phyloP scores from a whole-genome alignment of 345 rosid species.

The Pugionium cornutum region DNA sequence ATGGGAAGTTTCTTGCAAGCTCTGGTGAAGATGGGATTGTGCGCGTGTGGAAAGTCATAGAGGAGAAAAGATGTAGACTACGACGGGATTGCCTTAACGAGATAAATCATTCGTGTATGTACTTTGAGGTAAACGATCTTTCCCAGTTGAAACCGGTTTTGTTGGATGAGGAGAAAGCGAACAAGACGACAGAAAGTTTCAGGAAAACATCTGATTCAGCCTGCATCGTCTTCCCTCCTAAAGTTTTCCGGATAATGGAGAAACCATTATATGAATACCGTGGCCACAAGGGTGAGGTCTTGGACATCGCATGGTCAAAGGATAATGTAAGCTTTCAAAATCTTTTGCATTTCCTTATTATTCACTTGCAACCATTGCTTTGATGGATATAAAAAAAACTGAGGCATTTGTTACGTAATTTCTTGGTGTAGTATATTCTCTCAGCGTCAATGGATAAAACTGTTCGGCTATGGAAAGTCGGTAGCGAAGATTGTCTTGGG shows the following conservation, averaged over 20 bases:
- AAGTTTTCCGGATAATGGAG: constrained; percentile 70
- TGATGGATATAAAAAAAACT: constrained; percentile 11
- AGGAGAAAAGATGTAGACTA: constrained; percentile 55
- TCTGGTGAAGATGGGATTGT: constrained; percentile 75
- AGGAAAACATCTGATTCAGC: constrained; percentile 74
- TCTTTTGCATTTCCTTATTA: not conserved
- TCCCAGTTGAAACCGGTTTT: constrained; percentile 66
- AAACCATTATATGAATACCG: constrained; percentile 64
- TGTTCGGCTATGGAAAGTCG: constrained; percentile 76
- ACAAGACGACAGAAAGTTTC: constrained; percentile 50
- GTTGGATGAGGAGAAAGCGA: constrained; percentile 53
- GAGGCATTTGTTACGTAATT: constrained; percentile 21
- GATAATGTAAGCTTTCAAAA: constrained; percentile 56
- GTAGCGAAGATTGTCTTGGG: constrained; percentile 55
- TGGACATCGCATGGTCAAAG: constrained; percentile 82
- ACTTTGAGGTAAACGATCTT: constrained; percentile 64
- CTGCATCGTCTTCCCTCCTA: constrained; percentile 71
- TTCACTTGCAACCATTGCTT: constrained; percentile 14
- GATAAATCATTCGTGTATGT: constrained; percentile 65
- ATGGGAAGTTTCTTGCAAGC: constrained; percentile 82
- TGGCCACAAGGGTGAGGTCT: constrained; percentile 67
- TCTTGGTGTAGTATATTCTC: constrained; percentile 61
- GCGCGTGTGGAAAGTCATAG: constrained; percentile 70
- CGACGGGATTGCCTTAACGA: constrained; percentile 51
- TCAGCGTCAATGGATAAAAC: constrained; percentile 82